Percentiles rank a stretch among this genome's conserved stretches.
Conservation (phyloP, 176 grass and related monocot genomes). For the Pharus latifolius region DNA sequence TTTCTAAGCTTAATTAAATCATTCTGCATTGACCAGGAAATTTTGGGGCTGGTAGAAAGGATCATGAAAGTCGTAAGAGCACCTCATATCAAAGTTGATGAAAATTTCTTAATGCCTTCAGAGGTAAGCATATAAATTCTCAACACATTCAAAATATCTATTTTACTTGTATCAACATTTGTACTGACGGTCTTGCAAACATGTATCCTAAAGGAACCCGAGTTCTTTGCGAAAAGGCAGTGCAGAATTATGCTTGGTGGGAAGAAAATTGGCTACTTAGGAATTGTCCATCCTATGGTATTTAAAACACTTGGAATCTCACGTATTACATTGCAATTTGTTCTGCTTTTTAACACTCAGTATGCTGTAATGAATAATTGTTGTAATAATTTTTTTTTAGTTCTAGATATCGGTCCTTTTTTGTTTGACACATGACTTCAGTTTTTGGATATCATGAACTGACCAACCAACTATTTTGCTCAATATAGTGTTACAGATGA, state of each 20-base stretch:
- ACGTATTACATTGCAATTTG: not conserved
- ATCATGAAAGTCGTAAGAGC: conserved; percentile 70
- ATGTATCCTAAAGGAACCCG: conserved; percentile 49
- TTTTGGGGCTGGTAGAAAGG: conserved; percentile 88
- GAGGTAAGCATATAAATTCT: conserved; percentile 43
- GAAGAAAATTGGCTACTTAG: conserved; percentile 74
- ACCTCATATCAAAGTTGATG: conserved; percentile 32
- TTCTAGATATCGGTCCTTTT: too few relatives aligned
- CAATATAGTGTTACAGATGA: too few relatives aligned
- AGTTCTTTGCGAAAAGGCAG: conserved; percentile 87
- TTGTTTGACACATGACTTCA: too few relatives aligned
- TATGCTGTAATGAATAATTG: too few relatives aligned
- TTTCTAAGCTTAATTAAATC: not conserved
- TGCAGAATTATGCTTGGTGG: conserved; percentile 58
- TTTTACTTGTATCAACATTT: conserved; percentile 8
- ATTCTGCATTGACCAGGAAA: conserved; percentile 52
- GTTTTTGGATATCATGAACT: too few relatives aligned
- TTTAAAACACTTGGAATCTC: not conserved
- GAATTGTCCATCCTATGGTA: conserved; percentile 87
- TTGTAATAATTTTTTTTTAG: too few relatives aligned
- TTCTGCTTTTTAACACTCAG: not conserved
- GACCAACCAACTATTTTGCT: too few relatives aligned
- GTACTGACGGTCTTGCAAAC: conserved; percentile 2
- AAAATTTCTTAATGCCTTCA: conserved; percentile 55
- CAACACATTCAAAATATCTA: not conserved